Base-by-base conservation (phyloP, 2,329 filamentous ascomycete genomes). In the Plectosphaerella sp. region DNA sequence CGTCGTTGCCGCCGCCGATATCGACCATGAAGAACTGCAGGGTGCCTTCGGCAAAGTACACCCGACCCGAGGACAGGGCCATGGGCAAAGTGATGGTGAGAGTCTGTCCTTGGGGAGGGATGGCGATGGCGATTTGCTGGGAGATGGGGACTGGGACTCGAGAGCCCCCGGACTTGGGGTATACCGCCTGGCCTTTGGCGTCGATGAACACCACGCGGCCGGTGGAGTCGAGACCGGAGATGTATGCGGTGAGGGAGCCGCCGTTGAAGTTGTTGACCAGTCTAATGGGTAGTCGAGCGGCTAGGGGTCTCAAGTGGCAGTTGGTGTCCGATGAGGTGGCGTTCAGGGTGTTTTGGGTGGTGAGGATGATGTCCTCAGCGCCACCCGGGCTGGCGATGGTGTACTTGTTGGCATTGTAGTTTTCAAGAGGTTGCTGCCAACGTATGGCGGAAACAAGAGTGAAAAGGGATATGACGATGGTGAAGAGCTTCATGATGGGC, bases 11-110 rank as follows among this genome's bases (percentile, higher is more conserved):
- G 1, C 8, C 47, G 2, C 57, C 59, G 12, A 56, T 62, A 16
- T 57, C 59, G 15, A 76, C 69, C 47, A 72, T 71, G 59, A 64
- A 75, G 54, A 78, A 78, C 9, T 64, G 54, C 15, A 77, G 64
- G 1, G 67, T 56, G 3, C 72, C 72, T 24, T 70, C 69, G 18
- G 72, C 65, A 54, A 78, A 74, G 65, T 74, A 78, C 39, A 79
- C 61, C 5, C 76, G 72, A 0, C 67, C 75, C 2, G 71, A 71
- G 11, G 46, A 59, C 41, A 78, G 61, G 15, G 71, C 67, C 4
- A 67, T 69, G 4, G 75, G 71, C 1, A 78, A 54, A 0, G 58
- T 71, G 51, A 78, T 62, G 1, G 61, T 64, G 5, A 72, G 64
- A 0, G 64, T 72, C 48, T 65, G 59, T 1, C 74, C 72, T 20